These are phyloP conservation scores for Penicillium italicum DNA, from an alignment of 2,329 filamentous ascomycete species.

Conservation along the genomic window DNA sequence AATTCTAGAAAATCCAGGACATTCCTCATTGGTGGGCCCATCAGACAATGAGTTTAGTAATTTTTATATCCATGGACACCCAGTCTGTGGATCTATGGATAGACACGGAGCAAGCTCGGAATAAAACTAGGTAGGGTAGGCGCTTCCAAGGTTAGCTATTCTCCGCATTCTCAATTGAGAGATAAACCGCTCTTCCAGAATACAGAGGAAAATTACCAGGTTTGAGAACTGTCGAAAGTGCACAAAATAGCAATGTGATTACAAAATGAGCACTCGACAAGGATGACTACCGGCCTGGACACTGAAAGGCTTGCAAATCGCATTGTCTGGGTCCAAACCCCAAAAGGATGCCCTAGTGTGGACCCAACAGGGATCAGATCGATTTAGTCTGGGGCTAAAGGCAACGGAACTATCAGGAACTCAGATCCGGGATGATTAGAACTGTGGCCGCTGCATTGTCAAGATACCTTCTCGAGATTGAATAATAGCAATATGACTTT, in stretches of 20 bases:
- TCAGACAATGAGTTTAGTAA: neutral
- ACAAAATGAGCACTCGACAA: neutral
- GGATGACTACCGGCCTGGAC: neutral
- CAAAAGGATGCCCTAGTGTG: neutral
- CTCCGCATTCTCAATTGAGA: neutral
- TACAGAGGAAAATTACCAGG: too few species aligned
- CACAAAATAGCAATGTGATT: neutral
- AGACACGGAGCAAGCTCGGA: neutral
- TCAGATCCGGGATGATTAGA: neutral
- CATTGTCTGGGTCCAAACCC: neutral
- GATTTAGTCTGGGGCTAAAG: conserved; percentile 1
- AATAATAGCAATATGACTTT: neutral
- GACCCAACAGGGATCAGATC: conserved; percentile 1
- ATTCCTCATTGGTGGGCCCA: neutral
- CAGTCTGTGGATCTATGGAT: neutral
- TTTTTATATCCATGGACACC: neutral
- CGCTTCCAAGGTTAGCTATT: neutral
- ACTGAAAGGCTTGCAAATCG: neutral
- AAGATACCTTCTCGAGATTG: neutral
- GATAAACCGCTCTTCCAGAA: neutral
- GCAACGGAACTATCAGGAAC: conserved; percentile 3
- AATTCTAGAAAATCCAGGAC: neutral
- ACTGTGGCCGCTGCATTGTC: neutral
- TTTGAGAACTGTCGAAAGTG: neutral
- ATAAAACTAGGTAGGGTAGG: neutral